Evolutionary conservation across 495 filamentous ascomycete species (phyloP).

Genomic region (Aspergillus egyptiacus): DNA sequence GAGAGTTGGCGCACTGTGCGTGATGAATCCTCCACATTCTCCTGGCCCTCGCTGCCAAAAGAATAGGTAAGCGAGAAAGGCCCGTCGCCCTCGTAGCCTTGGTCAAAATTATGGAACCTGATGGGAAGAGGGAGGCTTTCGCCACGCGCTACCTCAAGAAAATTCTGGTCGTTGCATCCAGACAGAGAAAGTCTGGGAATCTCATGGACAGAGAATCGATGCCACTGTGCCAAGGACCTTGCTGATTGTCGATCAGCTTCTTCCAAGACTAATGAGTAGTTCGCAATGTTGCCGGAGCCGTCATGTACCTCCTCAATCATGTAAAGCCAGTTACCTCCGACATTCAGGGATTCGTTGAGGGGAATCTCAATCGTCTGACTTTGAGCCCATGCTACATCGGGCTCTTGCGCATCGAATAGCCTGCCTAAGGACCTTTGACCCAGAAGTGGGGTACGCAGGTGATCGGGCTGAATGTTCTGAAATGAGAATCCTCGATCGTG

Average conservation of each 20-base stretch:
- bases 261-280: slow-evolving; percentile 56
- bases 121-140: slow-evolving; percentile 63
- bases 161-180: slow-evolving; percentile 69
- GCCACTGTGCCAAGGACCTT: slow-evolving; percentile 56
- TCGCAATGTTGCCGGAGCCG: slow-evolving; percentile 78
- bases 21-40: slow-evolving; percentile 50
- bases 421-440: slow-evolving; percentile 48
- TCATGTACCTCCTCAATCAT: slow-evolving; percentile 87
- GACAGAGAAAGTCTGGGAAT: slow-evolving; percentile 64
- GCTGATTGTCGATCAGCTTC: slow-evolving; percentile 56
- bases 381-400: slow-evolving; percentile 72
- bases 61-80: slow-evolving; percentile 48
- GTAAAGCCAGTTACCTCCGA: slow-evolving; percentile 77
- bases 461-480: slow-evolving; percentile 87
- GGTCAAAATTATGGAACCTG: slow-evolving; percentile 56
- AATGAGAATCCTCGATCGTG: slow-evolving; percentile 71
- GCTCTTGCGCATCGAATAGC: slow-evolving; percentile 46
- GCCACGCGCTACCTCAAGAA: slow-evolving; percentile 77
- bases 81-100: slow-evolving; percentile 39
- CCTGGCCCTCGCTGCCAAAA: slow-evolving; percentile 57
- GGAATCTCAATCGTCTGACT: slow-evolving; percentile 67
- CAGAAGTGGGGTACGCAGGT: slow-evolving; percentile 68
- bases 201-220: slow-evolving; percentile 84
- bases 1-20: slow-evolving; percentile 40
- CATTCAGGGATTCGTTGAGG: slow-evolving; percentile 79